A percentile compares a stretch with the other conserved stretches of the same genome.
These are phyloP conservation scores for Herpetomonas samuelpessoai DNA, from an alignment of 208 protist genomes.

Conservation along the genomic window DNA sequence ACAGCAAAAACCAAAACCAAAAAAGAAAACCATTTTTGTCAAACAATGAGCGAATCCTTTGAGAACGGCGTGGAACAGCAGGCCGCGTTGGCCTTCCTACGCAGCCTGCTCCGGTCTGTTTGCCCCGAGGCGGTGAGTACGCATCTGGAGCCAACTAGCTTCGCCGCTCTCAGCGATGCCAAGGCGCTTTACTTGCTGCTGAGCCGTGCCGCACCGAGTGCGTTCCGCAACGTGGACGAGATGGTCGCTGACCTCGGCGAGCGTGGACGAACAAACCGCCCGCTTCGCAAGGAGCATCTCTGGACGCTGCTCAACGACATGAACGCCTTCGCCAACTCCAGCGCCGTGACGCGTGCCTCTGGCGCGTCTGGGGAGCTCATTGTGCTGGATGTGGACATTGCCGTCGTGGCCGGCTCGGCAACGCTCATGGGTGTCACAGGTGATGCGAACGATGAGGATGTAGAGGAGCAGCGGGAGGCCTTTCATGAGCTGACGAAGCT, in stretches of 20 bases:
- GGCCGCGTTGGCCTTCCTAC: slow-evolving; percentile 23
- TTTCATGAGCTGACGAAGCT: background rate
- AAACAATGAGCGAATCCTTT: too few relatives aligned
- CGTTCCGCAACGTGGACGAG: slow-evolving; percentile 29
- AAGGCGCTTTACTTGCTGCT: slow-evolving; percentile 39
- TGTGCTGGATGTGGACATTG: background rate
- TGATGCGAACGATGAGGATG: background rate
- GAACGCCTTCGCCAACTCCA: background rate
- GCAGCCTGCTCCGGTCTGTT: slow-evolving; percentile 16
- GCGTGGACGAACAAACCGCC: slow-evolving; percentile 1
- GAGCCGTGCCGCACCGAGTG: slow-evolving; percentile 24
- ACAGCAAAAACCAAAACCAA: too few relatives aligned
- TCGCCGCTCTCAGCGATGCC: slow-evolving; percentile 38
- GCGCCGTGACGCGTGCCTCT: background rate
- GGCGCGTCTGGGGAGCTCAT: background rate
- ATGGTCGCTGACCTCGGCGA: slow-evolving; percentile 6
- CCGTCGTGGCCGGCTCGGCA: background rate
- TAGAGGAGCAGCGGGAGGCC: background rate
- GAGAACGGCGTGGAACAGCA: slow-evolving; percentile 11
- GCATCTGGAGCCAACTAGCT: slow-evolving; percentile 12
- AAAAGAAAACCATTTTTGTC: slow-evolving; percentile 8
- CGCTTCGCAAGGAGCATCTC: background rate
- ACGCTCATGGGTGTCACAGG: background rate
- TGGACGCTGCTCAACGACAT: background rate
- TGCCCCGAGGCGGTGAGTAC: slow-evolving; percentile 6